These are phyloP conservation scores for Umbellularia californica DNA, from an alignment of 164 flowering plant genomes.

Conservation along the genomic window DNA sequence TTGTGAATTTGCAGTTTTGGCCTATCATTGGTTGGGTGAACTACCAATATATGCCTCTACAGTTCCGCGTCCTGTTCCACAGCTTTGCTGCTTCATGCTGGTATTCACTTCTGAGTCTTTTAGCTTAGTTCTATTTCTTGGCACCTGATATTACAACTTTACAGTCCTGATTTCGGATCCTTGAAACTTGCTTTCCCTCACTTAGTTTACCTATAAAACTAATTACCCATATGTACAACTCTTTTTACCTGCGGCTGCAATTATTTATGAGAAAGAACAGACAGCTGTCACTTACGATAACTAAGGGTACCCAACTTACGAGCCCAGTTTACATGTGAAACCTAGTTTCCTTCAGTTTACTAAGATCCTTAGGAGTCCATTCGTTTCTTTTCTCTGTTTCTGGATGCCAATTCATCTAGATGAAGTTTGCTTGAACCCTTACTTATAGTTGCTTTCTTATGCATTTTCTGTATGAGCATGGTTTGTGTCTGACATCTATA, in stretches of 20 bases:
- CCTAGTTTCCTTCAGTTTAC: no score
- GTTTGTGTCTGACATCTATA: no score
- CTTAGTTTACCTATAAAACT: no score
- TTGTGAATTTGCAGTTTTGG: slow-evolving; percentile 54
- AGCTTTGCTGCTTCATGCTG: slow-evolving; percentile 76
- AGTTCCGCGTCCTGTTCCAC: slow-evolving; percentile 69
- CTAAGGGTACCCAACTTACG: no score
- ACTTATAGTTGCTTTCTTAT: neutral
- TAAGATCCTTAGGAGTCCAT: no score
- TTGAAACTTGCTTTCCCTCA: neutral
- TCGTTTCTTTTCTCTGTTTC: neutral
- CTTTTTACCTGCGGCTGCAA: no score
- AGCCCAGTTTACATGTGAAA: no score
- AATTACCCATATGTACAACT: no score
- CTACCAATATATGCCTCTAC: slow-evolving; percentile 70
- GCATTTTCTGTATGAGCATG: neutral
- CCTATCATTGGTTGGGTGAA: slow-evolving; percentile 79
- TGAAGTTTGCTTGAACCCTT: neutral
- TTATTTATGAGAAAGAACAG: no score
- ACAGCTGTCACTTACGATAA: no score
- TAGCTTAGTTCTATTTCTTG: neutral
- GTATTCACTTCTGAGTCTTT: slow-evolving; percentile 22
- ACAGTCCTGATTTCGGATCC: neutral
- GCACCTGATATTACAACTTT: neutral
- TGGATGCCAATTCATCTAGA: neutral